Evolutionary conservation across 305 asterid genomes (phyloP).

Genomic region (Fraxinus ornus): DNA sequence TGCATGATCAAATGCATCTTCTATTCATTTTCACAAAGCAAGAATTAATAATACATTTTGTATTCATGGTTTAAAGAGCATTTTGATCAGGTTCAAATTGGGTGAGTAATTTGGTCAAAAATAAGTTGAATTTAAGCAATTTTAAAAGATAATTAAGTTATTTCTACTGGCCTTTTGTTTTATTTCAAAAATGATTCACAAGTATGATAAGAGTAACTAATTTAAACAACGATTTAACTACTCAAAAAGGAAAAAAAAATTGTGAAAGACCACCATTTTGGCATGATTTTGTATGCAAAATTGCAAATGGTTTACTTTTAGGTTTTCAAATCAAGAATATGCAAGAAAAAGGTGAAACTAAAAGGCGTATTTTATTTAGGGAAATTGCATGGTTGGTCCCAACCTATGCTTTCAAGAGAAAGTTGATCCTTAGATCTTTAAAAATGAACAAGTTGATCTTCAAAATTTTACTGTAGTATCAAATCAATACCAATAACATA

Average conservation of each 20-base stretch:
- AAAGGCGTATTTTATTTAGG: not conserved
- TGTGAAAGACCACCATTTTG: not conserved
- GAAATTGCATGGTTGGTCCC: not conserved
- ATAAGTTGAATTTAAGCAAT: slow-evolving; percentile 37
- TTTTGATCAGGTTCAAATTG: slow-evolving; percentile 55
- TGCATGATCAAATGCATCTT: slow-evolving; percentile 64
- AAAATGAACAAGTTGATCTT: not conserved
- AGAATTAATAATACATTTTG: slow-evolving; percentile 14
- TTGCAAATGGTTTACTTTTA: not conserved
- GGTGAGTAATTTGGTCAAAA: slow-evolving; percentile 72
- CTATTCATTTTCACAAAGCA: slow-evolving; percentile 26
- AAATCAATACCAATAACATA: not conserved
- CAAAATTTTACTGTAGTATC: not conserved
- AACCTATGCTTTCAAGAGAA: not conserved
- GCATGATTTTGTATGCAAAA: not conserved
- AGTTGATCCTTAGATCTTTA: not conserved
- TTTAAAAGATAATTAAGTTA: slow-evolving; percentile 25
- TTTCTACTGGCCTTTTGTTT: slow-evolving; percentile 18
- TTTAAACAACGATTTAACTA: slow-evolving; percentile 30
- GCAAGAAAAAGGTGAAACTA: not conserved
- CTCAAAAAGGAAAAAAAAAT: not conserved
- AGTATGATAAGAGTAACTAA: slow-evolving; percentile 28
- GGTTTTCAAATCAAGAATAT: not conserved
- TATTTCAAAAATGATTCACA: slow-evolving; percentile 28
- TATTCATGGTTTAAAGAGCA: slow-evolving; percentile 38